A percentile compares a stretch with the other conserved stretches of the same genome.
Conservation (phyloP, 2,329 filamentous ascomycete genomes). For the Neonectria ditissima region DNA sequence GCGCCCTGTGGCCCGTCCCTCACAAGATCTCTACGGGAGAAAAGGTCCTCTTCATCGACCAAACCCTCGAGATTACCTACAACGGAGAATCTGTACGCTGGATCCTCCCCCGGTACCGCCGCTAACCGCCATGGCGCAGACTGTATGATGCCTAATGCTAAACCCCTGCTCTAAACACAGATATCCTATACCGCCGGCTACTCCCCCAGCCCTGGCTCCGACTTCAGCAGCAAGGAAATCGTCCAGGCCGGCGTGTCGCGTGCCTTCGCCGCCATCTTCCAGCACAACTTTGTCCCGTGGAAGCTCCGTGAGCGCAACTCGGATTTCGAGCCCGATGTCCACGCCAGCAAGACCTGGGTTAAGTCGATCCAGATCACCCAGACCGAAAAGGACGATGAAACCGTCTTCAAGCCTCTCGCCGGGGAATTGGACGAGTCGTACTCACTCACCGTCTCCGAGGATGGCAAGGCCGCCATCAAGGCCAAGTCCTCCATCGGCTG, state of each 20-base stretch:
- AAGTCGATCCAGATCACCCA: conserved; percentile 72
- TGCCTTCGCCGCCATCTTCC: conserved; percentile 72
- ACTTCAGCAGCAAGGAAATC: conserved; percentile 63
- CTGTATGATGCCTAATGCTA: conserved; percentile 41
- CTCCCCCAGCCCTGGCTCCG: conserved; percentile 51
- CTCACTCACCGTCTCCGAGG: conserved; percentile 67
- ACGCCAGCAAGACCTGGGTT: conserved; percentile 61
- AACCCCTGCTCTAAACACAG: conserved; percentile 55
- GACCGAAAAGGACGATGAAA: conserved; percentile 63
- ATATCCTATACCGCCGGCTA: conserved; percentile 62
- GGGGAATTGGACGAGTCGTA: conserved; percentile 83
- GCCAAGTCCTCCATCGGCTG: conserved; percentile 77
- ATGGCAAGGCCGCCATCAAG: conserved; percentile 71
- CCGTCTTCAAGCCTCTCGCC: conserved; percentile 69
- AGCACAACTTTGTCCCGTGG: conserved; percentile 80
- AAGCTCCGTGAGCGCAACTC: conserved; percentile 76
- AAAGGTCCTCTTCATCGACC: conserved; percentile 64
- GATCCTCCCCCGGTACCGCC: conserved; percentile 49
- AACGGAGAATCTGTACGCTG: conserved; percentile 69
- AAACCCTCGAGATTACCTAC: conserved; percentile 66
- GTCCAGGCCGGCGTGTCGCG: conserved; percentile 69
- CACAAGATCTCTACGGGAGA: conserved; percentile 63
- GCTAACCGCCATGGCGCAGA: conserved; percentile 29
- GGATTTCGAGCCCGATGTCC: conserved; percentile 70
- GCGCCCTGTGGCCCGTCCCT: conserved; percentile 71